These are phyloP conservation scores for Mucor saturninus DNA, from an alignment of 371 early-diverging fungal genomes.

Conservation along the genomic window DNA sequence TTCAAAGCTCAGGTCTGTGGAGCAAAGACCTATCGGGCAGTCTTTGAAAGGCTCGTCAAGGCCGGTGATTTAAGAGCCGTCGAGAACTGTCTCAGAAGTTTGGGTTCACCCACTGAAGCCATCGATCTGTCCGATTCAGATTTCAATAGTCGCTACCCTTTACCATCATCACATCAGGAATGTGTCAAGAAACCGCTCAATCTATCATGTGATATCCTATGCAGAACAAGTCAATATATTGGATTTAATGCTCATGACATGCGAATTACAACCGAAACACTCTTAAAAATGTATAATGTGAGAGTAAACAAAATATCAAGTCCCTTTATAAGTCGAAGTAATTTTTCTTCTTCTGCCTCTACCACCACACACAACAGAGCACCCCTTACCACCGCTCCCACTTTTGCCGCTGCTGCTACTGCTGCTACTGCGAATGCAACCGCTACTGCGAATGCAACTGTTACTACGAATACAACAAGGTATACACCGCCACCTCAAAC, in stretches of 20 bases:
- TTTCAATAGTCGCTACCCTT: not conserved
- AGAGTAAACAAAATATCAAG: not conserved
- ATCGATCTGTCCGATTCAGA: slow-evolving; percentile 5
- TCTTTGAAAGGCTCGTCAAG: slow-evolving; percentile 6
- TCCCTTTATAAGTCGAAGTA: not conserved
- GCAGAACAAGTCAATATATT: not conserved
- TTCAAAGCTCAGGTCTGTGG: not conserved
- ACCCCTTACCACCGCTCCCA: not conserved
- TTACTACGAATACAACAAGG: too few species aligned
- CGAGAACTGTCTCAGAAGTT: slow-evolving; percentile 9
- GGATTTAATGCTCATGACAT: not conserved
- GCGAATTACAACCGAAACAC: not conserved
- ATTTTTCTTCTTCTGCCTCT: not conserved
- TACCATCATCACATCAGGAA: not conserved
- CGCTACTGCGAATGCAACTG: too few species aligned
- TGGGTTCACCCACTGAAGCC: slow-evolving; percentile 4
- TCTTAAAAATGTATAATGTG: not conserved
- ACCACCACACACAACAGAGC: not conserved
- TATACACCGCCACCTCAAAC: too few species aligned
- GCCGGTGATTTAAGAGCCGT: slow-evolving; percentile 9
- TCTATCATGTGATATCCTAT: not conserved
- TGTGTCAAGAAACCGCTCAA: not conserved
- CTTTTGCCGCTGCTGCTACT: too few species aligned
- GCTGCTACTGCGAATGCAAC: too few species aligned
- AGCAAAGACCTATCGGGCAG: slow-evolving; percentile 8